Evolutionary conservation across 1,139 yeast species (phyloP).

Genomic region (Candida freyschussii): DNA sequence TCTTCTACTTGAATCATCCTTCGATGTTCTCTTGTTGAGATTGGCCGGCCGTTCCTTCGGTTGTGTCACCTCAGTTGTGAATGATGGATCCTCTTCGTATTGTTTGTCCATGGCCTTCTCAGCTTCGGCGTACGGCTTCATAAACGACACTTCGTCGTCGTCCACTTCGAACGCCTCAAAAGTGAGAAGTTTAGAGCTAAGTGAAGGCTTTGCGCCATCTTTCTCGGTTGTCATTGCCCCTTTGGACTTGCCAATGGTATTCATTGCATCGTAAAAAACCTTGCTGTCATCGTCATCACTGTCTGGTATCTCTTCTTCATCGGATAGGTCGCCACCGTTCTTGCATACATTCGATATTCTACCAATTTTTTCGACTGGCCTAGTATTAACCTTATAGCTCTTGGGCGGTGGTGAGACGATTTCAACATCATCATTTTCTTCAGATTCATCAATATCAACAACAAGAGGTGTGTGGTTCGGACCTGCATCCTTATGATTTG

Average conservation of each 20-base stretch:
- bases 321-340: too few relatives aligned
- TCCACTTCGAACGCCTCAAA: slow-evolving; percentile 15
- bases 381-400: too few relatives aligned
- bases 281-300: slow-evolving; percentile 12
- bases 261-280: slow-evolving; percentile 6
- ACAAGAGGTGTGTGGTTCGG: too few relatives aligned
- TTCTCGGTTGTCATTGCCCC: slow-evolving; percentile 1
- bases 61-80: background rate
- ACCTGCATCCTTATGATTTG: too few relatives aligned
- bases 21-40: slow-evolving; percentile 2
- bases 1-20: background rate
- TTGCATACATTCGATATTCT: too few relatives aligned
- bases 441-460: slow-evolving; percentile 1
- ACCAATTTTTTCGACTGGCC: too few relatives aligned
- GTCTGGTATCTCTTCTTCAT: slow-evolving; percentile 8
- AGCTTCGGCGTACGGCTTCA: slow-evolving; percentile 8
- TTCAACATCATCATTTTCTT: slow-evolving; percentile 1
- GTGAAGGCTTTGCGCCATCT: background rate
- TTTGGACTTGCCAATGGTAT: slow-evolving; percentile 4
- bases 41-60: background rate
- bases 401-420: too few relatives aligned
- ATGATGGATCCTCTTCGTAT: slow-evolving; percentile 16
- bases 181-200: slow-evolving; percentile 7
- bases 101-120: slow-evolving; percentile 16
- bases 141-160: slow-evolving; percentile 2